Evolutionary conservation across 2,329 filamentous ascomycete species (phyloP).

Genomic region (Aspergillus awamori): DNA sequence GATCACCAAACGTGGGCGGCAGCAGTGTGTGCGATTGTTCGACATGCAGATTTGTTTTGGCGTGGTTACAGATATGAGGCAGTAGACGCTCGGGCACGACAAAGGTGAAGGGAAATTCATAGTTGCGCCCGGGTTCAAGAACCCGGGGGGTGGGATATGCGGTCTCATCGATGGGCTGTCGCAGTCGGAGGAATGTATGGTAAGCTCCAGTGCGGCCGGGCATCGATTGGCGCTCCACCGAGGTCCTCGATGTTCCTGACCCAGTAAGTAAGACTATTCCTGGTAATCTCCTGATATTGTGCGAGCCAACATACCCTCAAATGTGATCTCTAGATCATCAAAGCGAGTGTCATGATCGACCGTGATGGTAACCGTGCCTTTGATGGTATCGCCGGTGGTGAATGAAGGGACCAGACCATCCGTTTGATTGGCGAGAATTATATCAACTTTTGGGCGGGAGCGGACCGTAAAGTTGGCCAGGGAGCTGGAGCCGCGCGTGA

Average conservation of each 20-base stretch:
- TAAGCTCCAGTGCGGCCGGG: conserved; percentile 58
- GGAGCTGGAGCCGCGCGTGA: conserved; percentile 30
- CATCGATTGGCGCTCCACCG: conserved; percentile 59
- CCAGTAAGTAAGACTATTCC: conserved; percentile 3
- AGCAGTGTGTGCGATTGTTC: conserved; percentile 60
- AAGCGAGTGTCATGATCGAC: conserved; percentile 57
- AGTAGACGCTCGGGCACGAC: conserved; percentile 64
- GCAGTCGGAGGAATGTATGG: conserved; percentile 64
- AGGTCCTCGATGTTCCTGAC: conserved; percentile 54
- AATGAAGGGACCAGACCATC: conserved; percentile 50
- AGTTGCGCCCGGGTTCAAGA: conserved; percentile 57
- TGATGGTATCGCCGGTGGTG: conserved; percentile 61
- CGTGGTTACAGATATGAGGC: conserved; percentile 61
- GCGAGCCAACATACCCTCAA: conserved; percentile 51
- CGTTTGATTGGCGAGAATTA: conserved; percentile 34
- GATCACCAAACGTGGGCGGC: conserved; percentile 65
- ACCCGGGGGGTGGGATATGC: conserved; percentile 59
- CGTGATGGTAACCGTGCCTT: conserved; percentile 56
- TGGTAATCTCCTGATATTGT: not conserved
- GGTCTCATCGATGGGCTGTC: conserved; percentile 59
- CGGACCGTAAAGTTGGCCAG: conserved; percentile 33
- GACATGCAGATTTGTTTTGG: conserved; percentile 54
- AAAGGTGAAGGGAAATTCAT: conserved; percentile 66
- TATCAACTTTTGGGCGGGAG: conserved; percentile 35
- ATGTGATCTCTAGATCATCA: conserved; percentile 61